Evolutionary conservation across 2,329 filamentous ascomycete genomes (phyloP).

Genomic region (Colletotrichum siamense): DNA sequence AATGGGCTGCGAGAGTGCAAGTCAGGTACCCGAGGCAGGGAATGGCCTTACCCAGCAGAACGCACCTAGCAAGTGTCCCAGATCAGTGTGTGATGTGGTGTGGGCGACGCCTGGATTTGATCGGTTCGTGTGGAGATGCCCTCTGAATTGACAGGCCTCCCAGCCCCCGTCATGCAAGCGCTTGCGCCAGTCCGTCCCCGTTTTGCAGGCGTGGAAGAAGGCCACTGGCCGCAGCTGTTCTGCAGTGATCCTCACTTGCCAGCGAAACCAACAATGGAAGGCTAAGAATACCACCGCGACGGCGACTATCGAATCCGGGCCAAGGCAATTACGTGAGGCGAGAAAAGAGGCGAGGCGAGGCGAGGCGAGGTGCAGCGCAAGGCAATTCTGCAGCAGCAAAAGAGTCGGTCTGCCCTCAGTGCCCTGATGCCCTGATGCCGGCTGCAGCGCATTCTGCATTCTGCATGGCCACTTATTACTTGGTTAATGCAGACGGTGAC

Average conservation of each 20-base stretch:
- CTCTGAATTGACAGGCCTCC: not conserved
- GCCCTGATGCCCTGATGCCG: not conserved
- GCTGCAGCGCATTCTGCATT: not conserved
- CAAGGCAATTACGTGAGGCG: not conserved
- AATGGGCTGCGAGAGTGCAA: not conserved
- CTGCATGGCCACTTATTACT: not conserved
- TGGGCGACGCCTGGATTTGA: not conserved
- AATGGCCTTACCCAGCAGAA: not conserved
- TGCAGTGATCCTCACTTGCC: not conserved
- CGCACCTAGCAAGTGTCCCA: not conserved
- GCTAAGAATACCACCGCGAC: conserved; percentile 2
- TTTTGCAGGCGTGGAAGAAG: not conserved
- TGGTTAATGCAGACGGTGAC: not conserved
- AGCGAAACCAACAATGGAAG: not conserved
- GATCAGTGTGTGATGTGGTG: not conserved
- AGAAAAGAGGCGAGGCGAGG: not conserved
- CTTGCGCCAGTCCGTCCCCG: conserved; percentile 2
- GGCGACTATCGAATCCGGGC: conserved; percentile 4
- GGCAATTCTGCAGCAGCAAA: not conserved
- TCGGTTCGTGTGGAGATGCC: conserved; percentile 12
- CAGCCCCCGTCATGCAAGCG: conserved; percentile 10
- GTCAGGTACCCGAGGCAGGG: conserved; percentile 14
- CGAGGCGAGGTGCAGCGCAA: not conserved
- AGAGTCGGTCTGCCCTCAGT: not conserved
- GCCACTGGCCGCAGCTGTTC: not conserved